Evolutionary conservation across 2,329 filamentous ascomycete genomes (phyloP), one percentile per base, ranked within the genome.

Genomic region (Fonsecaea multimorphosa): DNA sequence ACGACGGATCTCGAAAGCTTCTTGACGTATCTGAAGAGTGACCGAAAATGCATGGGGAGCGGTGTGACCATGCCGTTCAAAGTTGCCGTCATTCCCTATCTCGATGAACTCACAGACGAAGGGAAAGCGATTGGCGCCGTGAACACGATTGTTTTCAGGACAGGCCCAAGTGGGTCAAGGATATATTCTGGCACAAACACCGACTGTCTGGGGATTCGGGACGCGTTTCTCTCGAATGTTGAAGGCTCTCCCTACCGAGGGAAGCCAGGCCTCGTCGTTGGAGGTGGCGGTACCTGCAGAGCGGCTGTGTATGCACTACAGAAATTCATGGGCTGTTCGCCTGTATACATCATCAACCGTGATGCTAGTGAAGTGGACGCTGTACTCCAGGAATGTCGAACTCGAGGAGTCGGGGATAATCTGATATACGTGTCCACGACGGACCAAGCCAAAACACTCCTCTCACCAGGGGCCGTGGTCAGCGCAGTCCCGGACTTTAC

Each of bases 31-130:
- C 75, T 79, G 69, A 74, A 74, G 44, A 65, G 73, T 46, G 77
- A 79, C 64, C 52, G 62, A 24, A 79, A 79, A 62, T 78, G 79
- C 61, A 75, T 80, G 85, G 89, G 89, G 61, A 86, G 89, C 24
- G 87, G 89, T 2, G 87, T 94, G 40, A 94, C 91, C 22, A 95
- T 94, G 71, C 91, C 91, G 0, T 88, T 92, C 81, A 94, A 95
- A 77, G 86, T 94, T 29, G 83, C 87, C 72, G 92, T 94, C 74
- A 86, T 93, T 66, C 83, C 86, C 0, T 83, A 91, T 71, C 84
- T 94, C 8, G 91, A 94, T 73, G 86, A 88, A 61, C 80, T 93
- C 40, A 92, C 90, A 6, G 84, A 87, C 24, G 90, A 93, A 77
- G 91, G 87, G 71, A 84, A 85, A 57, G 87, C 89, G 38, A 89